phyloP scores from a whole-genome alignment of 2,329 filamentous ascomycete genomes.

The Drechslerella dactyloides region DNA sequence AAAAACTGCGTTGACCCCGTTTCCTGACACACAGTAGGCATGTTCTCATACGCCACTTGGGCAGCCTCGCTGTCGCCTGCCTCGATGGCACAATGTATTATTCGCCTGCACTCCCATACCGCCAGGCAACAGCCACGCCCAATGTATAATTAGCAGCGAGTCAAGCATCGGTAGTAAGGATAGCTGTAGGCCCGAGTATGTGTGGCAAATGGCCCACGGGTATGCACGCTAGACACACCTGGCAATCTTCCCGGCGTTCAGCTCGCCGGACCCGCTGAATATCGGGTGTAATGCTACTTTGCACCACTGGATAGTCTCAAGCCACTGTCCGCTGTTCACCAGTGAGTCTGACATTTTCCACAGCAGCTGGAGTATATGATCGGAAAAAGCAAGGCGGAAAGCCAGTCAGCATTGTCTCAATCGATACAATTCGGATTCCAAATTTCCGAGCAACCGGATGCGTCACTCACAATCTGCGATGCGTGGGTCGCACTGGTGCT shows the following conservation, averaged over 20 bases:
- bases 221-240: constrained; percentile 61
- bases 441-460: constrained; percentile 24
- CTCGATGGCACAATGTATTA: constrained; percentile 72
- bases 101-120: constrained; percentile 65
- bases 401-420: constrained; percentile 37
- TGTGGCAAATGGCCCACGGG: neutral
- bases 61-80: constrained; percentile 65
- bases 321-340: constrained; percentile 64
- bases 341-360: constrained; percentile 78
- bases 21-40: constrained; percentile 66
- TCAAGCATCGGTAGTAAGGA: neutral
- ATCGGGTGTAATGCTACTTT: constrained; percentile 69
- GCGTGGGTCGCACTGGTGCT: constrained; percentile 69
- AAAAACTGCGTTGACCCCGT: constrained; percentile 74
- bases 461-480: constrained; percentile 67
- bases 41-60: constrained; percentile 64
- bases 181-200: neutral
- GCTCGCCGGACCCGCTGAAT: constrained; percentile 70
- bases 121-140: constrained; percentile 35
- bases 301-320: constrained; percentile 73
- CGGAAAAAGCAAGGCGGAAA: constrained; percentile 53
- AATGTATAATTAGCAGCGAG: constrained; percentile 35
- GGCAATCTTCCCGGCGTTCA: constrained; percentile 72
- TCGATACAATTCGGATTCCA: constrained; percentile 1
- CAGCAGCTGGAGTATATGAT: constrained; percentile 67